A percentile compares a stretch with the other conserved stretches of the same genome.
Evolutionary conservation across 2,329 filamentous ascomycete species (phyloP).

Genomic region (Arthrobotrys sphaeroides): DNA sequence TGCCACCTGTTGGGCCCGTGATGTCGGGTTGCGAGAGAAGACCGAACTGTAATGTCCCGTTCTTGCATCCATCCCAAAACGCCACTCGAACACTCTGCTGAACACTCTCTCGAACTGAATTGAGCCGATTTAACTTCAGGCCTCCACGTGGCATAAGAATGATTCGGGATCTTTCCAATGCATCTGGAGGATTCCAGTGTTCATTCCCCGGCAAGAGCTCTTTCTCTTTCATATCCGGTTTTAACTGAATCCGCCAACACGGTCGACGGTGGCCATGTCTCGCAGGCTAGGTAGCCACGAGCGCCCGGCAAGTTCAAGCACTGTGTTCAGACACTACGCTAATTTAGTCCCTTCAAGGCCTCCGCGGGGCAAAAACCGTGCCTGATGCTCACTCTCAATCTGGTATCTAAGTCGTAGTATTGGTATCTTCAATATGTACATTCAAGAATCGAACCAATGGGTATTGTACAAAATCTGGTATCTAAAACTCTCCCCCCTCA

Average conservation of each 20-base stretch:
- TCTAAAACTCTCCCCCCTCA: neutral
- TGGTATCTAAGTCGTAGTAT: slow-evolving; percentile 31
- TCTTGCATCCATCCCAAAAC: slow-evolving; percentile 15
- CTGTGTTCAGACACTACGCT: neutral
- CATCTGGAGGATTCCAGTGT: neutral
- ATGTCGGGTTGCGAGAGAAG: slow-evolving; percentile 25
- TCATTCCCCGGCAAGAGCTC: slow-evolving; percentile 2
- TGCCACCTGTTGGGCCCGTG: slow-evolving; percentile 22
- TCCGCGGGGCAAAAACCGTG: neutral
- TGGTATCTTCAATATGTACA: slow-evolving; percentile 17
- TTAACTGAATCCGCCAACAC: neutral
- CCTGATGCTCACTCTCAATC: neutral
- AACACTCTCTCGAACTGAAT: neutral
- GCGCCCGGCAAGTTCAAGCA: neutral
- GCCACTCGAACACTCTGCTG: neutral
- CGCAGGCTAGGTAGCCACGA: neutral
- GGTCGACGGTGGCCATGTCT: neutral
- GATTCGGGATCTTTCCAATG: slow-evolving; percentile 32
- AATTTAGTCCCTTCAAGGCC: neutral
- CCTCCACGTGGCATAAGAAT: slow-evolving; percentile 32
- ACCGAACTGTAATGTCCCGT: slow-evolving; percentile 26
- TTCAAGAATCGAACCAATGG: slow-evolving; percentile 27
- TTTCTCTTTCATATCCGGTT: neutral
- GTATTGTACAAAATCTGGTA: slow-evolving; percentile 37
- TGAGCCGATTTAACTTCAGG: slow-evolving; percentile 13